Evolutionary conservation across 495 filamentous ascomycete species (phyloP).

Genomic region (Sabuloglossum arenarium): DNA sequence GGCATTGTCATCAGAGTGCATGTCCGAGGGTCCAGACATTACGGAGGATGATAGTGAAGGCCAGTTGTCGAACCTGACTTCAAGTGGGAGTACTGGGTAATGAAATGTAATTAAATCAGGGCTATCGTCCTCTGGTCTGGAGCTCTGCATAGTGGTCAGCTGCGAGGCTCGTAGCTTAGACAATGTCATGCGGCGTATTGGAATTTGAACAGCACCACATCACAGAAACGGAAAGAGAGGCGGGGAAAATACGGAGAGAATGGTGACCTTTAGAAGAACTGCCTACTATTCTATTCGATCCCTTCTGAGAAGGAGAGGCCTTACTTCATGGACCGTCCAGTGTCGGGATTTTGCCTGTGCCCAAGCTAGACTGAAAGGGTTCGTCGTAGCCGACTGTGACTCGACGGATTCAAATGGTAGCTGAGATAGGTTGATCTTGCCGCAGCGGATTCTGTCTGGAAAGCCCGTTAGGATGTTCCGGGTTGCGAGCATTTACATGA

Average conservation of each 20-base stretch:
- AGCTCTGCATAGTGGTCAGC: background rate
- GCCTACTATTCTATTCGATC: background rate
- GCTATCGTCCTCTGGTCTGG: background rate
- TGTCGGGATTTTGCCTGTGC: background rate
- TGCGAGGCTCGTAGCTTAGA: background rate
- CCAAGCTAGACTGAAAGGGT: background rate
- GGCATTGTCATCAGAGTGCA: slow-evolving; percentile 18
- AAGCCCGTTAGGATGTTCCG: background rate
- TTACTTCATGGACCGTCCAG: background rate
- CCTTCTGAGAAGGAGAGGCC: background rate
- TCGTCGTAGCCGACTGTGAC: background rate
- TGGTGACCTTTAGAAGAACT: background rate
- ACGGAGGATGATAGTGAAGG: slow-evolving; percentile 3
- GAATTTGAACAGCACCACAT: background rate
- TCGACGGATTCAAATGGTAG: background rate
- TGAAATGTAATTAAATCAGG: background rate
- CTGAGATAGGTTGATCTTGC: background rate
- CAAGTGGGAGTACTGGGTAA: background rate
- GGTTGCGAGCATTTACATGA: background rate
- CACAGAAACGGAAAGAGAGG: background rate
- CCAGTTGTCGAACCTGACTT: background rate
- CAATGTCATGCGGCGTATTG: background rate
- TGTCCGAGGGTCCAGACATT: slow-evolving; percentile 19
- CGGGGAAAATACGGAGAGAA: background rate
- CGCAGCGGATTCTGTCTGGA: background rate